Conservation (phyloP, 208 protist genomes). For the Strigomonas culicis region DNA sequence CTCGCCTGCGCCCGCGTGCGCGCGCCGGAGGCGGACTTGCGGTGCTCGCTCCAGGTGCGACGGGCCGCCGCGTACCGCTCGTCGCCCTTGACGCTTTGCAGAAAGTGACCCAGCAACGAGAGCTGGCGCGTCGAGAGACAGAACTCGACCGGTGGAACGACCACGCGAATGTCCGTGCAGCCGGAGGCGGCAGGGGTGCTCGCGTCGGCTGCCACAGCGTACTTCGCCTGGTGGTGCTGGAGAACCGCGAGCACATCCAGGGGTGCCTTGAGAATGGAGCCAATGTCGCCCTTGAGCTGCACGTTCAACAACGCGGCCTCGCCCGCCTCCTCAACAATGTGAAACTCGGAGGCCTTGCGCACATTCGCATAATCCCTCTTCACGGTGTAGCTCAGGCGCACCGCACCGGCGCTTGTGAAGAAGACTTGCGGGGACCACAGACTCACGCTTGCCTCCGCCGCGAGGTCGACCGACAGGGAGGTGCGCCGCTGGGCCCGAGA, state of each 20-base stretch:
- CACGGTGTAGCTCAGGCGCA: neutral
- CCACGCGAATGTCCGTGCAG: neutral
- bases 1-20: neutral
- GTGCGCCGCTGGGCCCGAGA: neutral
- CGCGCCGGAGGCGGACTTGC: neutral
- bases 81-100: neutral
- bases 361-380: neutral
- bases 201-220: neutral
- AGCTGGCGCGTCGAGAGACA: neutral
- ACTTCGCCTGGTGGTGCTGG: neutral
- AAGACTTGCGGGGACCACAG: neutral
- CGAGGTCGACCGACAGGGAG: neutral
- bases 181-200: neutral
- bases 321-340: neutral
- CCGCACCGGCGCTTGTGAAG: neutral
- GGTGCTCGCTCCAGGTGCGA: neutral
- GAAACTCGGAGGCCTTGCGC: neutral
- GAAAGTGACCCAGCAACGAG: neutral
- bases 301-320: neutral
- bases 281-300: neutral
- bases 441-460: neutral
- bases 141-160: neutral
- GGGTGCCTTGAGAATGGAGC: neutral
- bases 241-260: neutral
- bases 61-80: neutral